Conservation (phyloP, 345 rosid genomes). For the Jatropha curcas region DNA sequence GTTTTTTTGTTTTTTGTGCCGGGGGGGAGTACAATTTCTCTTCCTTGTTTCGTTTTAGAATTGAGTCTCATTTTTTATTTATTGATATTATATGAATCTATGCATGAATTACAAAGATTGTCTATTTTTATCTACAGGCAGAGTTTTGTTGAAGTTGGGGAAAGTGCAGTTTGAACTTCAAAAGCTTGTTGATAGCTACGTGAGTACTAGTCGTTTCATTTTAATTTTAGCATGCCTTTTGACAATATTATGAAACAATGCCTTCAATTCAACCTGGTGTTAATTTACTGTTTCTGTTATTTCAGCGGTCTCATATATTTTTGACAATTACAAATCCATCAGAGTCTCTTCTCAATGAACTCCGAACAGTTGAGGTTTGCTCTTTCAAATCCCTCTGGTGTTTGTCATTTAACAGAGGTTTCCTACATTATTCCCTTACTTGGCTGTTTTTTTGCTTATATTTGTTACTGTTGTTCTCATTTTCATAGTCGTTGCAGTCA, state of each 20-base stretch:
- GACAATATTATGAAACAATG: not conserved
- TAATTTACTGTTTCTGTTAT: conserved; percentile 20
- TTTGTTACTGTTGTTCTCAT: not conserved
- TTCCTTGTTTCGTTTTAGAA: not conserved
- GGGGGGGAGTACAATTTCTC: not conserved
- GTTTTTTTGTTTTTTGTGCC: no score
- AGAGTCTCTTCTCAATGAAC: conserved; percentile 91
- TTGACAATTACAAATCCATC: conserved; percentile 85
- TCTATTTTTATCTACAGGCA: conserved; percentile 52
- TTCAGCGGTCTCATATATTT: conserved; percentile 80
- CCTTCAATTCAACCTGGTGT: not conserved
- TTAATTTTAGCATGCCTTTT: conserved; percentile 6
- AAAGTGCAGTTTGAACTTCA: conserved; percentile 85
- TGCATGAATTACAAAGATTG: not conserved
- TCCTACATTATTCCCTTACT: not conserved
- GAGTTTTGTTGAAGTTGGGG: conserved; percentile 68
- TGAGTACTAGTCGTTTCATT: conserved; percentile 44
- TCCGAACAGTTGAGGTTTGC: conserved; percentile 94
- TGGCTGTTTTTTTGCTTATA: not conserved
- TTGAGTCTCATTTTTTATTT: not conserved
- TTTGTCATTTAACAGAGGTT: not conserved
- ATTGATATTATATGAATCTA: not conserved
- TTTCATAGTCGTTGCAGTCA: not conserved
- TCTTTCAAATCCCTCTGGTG: conserved; percentile 21
- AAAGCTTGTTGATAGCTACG: conserved; percentile 84